These are phyloP conservation scores for Annulohypoxylon moriforme DNA, from an alignment of 495 filamentous ascomycete genomes.

Conservation along the genomic window DNA sequence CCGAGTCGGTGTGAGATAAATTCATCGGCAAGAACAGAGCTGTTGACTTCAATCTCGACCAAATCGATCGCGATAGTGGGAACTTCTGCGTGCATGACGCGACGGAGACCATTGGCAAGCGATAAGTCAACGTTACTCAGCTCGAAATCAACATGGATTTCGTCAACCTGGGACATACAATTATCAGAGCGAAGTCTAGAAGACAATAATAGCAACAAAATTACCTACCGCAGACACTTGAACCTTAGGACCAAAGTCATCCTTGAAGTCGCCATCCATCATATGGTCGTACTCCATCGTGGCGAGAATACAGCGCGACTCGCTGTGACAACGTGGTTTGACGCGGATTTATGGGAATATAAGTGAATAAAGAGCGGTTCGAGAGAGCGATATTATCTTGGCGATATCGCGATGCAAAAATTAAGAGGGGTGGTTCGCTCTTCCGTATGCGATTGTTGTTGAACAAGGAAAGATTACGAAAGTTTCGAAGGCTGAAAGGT, in stretches of 20 bases:
- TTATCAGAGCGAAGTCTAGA: conserved; percentile 12
- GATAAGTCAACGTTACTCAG: conserved; percentile 82
- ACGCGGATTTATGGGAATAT: conserved; percentile 3
- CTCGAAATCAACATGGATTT: conserved; percentile 81
- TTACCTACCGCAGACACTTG: conserved; percentile 74
- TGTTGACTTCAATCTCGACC: conserved; percentile 92
- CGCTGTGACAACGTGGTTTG: conserved; percentile 17
- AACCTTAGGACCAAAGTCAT: conserved; percentile 67
- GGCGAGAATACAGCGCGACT: conserved; percentile 5
- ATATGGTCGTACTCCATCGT: conserved; percentile 75
- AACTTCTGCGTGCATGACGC: conserved; percentile 91
- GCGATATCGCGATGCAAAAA: neutral
- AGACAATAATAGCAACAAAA: conserved; percentile 20
- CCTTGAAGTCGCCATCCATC: conserved; percentile 71
- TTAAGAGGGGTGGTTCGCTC: neutral
- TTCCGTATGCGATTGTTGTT: neutral
- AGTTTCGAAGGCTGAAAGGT: conserved; percentile 48
- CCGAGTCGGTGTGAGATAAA: conserved; percentile 94
- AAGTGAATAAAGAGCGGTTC: neutral
- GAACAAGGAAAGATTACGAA: conserved; percentile 44
- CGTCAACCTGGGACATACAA: conserved; percentile 66
- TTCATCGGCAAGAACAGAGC: conserved; percentile 93
- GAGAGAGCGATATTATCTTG: neutral
- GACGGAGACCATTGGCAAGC: conserved; percentile 94
- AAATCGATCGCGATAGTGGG: conserved; percentile 95